phyloP scores from a whole-genome alignment of 441 rosid genomes.

The Lepidium campestre region DNA sequence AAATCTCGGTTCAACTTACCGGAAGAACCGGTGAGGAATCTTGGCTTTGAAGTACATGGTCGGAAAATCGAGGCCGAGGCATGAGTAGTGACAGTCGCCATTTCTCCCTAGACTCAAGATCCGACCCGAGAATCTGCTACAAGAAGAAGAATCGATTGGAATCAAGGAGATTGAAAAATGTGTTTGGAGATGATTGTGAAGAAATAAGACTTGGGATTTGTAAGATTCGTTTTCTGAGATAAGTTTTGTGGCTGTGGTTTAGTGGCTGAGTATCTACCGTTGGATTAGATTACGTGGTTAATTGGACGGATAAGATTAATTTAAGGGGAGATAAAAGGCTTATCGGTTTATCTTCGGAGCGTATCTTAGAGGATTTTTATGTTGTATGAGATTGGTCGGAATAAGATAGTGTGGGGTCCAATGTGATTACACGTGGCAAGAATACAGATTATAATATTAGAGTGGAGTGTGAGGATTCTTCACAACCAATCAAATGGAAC shows the following conservation, averaged over 20 bases:
- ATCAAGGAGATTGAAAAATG: conserved; percentile 10
- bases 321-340: conserved; percentile 18
- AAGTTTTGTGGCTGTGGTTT: conserved; percentile 28
- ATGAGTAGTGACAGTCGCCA: conserved; percentile 85
- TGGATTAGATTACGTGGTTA: conserved; percentile 16
- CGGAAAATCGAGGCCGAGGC: conserved; percentile 80
- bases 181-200: conserved; percentile 17
- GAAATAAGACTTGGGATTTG: conserved; percentile 14
- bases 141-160: neutral
- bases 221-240: conserved; percentile 3
- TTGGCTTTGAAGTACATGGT: conserved; percentile 55
- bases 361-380: conserved; percentile 26
- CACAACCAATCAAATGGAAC: conserved; percentile 11
- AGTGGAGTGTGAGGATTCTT: conserved; percentile 5
- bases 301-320: conserved; percentile 3
- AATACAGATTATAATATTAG: neutral
- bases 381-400: conserved; percentile 24
- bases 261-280: neutral
- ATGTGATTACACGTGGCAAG: neutral
- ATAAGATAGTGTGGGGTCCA: conserved; percentile 24
- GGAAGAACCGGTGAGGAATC: conserved; percentile 63
- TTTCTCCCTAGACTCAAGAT: conserved; percentile 13
- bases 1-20: conserved; percentile 44
- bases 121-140: conserved; percentile 17
- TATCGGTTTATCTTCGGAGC: conserved; percentile 28